Conservation (phyloP, 1,139 yeast genomes). For the Meyerozyma carpophila region DNA sequence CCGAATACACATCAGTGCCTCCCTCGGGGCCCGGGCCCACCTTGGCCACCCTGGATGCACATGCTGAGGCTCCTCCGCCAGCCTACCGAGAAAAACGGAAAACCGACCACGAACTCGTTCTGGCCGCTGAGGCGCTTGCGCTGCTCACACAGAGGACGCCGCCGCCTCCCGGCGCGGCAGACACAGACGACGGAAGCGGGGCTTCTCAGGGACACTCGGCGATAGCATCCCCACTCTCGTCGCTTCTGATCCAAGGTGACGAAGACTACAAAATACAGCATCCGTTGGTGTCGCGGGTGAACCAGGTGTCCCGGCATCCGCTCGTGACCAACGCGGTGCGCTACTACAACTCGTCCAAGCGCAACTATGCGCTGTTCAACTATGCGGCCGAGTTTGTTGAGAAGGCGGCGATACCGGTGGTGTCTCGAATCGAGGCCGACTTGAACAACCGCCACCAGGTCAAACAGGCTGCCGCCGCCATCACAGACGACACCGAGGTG, state of each 20-base stretch:
- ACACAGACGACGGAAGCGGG: too few relatives aligned
- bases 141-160: slow-evolving; percentile 21
- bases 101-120: slow-evolving; percentile 24
- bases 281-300: slow-evolving; percentile 42
- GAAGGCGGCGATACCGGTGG: slow-evolving; percentile 56
- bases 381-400: slow-evolving; percentile 67
- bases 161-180: slow-evolving; percentile 5
- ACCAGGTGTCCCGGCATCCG: slow-evolving; percentile 41
- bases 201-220: background rate
- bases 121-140: slow-evolving; percentile 42
- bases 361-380: slow-evolving; percentile 52
- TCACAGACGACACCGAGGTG: background rate
- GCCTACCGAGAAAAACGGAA: slow-evolving; percentile 1
- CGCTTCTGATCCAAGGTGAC: slow-evolving; percentile 1
- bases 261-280: slow-evolving; percentile 17
- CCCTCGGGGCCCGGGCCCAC: background rate
- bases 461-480: slow-evolving; percentile 10
- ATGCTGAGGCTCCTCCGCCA: background rate
- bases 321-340: slow-evolving; percentile 53
- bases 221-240: background rate
- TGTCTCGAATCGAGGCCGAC: slow-evolving; percentile 44
- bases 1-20: background rate
- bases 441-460: slow-evolving; percentile 36
- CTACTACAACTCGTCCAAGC: slow-evolving; percentile 52
- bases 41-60: background rate